phyloP scores from a whole-genome alignment of 2,329 filamentous ascomycete genomes.

The Ceratocystis variospora region DNA sequence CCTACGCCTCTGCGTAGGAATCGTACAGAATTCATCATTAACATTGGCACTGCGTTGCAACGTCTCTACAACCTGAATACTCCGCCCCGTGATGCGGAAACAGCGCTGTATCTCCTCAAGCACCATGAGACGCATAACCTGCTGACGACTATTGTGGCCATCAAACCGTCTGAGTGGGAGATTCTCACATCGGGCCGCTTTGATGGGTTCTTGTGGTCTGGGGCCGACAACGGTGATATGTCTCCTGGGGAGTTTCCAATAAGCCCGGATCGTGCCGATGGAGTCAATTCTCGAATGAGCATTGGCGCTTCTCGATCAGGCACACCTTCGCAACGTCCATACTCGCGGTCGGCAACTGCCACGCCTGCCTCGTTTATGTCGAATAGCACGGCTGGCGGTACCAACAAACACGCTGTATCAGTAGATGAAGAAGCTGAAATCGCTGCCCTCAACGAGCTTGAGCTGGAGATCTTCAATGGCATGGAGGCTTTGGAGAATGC shows the following conservation, averaged over 20 bases:
- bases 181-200: slow-evolving; percentile 88
- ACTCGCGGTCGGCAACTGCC: slow-evolving; percentile 43
- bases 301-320: slow-evolving; percentile 22
- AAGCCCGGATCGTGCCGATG: slow-evolving; percentile 27
- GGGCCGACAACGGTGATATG: slow-evolving; percentile 52
- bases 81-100: slow-evolving; percentile 70
- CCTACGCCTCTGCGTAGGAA: slow-evolving; percentile 54
- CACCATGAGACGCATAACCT: slow-evolving; percentile 73
- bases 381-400: slow-evolving; percentile 34
- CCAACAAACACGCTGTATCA: slow-evolving; percentile 51
- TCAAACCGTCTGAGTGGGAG: slow-evolving; percentile 90
- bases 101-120: slow-evolving; percentile 71
- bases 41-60: slow-evolving; percentile 66
- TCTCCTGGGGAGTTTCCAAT: slow-evolving; percentile 37
- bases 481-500: slow-evolving; percentile 94
- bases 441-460: slow-evolving; percentile 74
- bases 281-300: slow-evolving; percentile 19
- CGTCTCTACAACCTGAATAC: slow-evolving; percentile 64
- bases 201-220: slow-evolving; percentile 89
- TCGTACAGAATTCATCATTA: slow-evolving; percentile 59
- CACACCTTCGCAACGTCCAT: slow-evolving; percentile 35
- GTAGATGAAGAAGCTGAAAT: slow-evolving; percentile 92
- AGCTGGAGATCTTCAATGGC: slow-evolving; percentile 80
- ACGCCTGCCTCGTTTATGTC: slow-evolving; percentile 49
- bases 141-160: slow-evolving; percentile 72